Conservation (phyloP, 805 yeast species). For the Tetrapisispora phaffii region DNA sequence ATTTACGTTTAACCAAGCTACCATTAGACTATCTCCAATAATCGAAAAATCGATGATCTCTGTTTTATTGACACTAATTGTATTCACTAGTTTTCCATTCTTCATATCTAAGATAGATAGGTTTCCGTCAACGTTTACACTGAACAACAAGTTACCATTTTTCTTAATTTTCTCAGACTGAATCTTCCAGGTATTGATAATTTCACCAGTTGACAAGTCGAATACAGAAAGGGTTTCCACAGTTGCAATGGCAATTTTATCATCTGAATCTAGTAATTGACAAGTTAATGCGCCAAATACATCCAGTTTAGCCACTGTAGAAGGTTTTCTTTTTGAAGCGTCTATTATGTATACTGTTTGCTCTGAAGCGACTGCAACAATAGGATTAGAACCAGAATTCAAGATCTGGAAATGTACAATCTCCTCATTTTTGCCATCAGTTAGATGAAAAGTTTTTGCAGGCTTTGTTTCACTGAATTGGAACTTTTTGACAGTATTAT, state of each 20-base stretch:
- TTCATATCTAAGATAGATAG: constrained; percentile 23
- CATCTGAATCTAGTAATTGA: constrained; percentile 14
- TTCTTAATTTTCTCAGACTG: constrained; percentile 15
- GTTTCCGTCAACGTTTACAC: constrained; percentile 15
- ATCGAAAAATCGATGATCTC: constrained; percentile 21
- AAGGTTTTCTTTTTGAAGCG: constrained; percentile 36
- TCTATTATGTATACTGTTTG: constrained; percentile 54
- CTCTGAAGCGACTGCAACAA: constrained; percentile 24
- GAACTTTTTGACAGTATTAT: constrained; percentile 27
- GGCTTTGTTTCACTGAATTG: constrained; percentile 27
- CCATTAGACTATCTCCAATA: constrained; percentile 14
- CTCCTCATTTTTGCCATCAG: constrained; percentile 25
- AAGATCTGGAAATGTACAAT: constrained; percentile 25
- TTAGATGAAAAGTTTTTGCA: constrained; percentile 28
- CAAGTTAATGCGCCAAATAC: constrained; percentile 12
- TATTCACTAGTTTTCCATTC: constrained; percentile 29
- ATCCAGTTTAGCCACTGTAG: constrained; percentile 17
- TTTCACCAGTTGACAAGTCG: constrained; percentile 11
- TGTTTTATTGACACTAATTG: constrained; percentile 19
- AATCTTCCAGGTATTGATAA: constrained; percentile 16
- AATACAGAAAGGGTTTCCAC: constrained; percentile 11
- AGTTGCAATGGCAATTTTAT: constrained; percentile 17
- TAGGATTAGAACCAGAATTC: constrained; percentile 12
- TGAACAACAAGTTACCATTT: constrained; percentile 13
- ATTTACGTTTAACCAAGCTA: constrained; percentile 32